Evolutionary conservation across 805 yeast species (phyloP).

Genomic region (Metschnikowia gelsemii): DNA sequence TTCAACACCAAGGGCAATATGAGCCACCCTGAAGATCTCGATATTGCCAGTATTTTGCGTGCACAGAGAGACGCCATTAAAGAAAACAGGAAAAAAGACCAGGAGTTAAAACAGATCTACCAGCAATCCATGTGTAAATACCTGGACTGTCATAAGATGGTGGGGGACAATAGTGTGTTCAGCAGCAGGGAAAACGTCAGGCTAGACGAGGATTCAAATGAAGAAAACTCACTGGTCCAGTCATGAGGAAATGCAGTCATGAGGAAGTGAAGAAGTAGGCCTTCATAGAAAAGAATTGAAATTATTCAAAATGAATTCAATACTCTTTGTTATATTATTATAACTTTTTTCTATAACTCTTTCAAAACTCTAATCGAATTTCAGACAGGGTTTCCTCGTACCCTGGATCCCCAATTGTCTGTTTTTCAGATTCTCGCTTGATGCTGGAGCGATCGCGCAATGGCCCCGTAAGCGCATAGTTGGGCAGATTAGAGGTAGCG

Average conservation of each 20-base stretch:
- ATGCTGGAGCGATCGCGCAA: neutral
- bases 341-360: neutral
- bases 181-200: constrained; percentile 24
- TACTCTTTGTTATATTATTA: neutral
- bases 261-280: too few species aligned
- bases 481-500: too few species aligned
- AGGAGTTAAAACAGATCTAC: constrained; percentile 41
- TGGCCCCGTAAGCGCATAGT: constrained; percentile 7
- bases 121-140: constrained; percentile 20
- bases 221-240: constrained; percentile 6
- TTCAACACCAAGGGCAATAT: constrained; percentile 38
- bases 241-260: neutral
- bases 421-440: too few species aligned
- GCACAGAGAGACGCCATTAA: constrained; percentile 41
- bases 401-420: too few species aligned
- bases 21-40: constrained; percentile 37
- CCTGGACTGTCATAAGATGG: constrained; percentile 18
- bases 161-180: constrained; percentile 26
- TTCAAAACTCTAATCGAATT: too few species aligned
- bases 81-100: constrained; percentile 43
- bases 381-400: too few species aligned
- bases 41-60: constrained; percentile 34
- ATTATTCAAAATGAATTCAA: too few species aligned
- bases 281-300: neutral
- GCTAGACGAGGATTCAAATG: constrained; percentile 5